These are phyloP conservation scores for Colletotrichum orchidophilum DNA, from an alignment of 2,329 filamentous ascomycete genomes.

Conservation along the genomic window DNA sequence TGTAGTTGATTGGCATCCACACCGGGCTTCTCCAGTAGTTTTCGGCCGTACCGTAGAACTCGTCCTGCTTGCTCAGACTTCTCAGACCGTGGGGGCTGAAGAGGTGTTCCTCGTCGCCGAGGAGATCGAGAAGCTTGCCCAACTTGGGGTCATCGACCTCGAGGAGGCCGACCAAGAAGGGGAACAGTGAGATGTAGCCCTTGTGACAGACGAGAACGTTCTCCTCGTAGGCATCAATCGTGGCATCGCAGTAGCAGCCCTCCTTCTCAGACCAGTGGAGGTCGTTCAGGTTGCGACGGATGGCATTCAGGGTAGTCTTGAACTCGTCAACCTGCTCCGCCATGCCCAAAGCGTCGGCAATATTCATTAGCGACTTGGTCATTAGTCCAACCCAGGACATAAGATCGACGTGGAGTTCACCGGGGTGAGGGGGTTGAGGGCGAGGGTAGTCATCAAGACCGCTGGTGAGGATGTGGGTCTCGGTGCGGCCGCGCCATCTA, in stretches of 20 bases:
- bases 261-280: constrained; percentile 89
- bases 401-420: constrained; percentile 93
- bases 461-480: constrained; percentile 88
- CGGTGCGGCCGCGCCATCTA: constrained; percentile 91
- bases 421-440: constrained; percentile 91
- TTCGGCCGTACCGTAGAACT: constrained; percentile 88
- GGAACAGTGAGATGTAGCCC: constrained; percentile 93
- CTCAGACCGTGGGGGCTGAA: constrained; percentile 91
- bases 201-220: constrained; percentile 91
- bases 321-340: constrained; percentile 81
- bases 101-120: constrained; percentile 84
- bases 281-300: constrained; percentile 87
- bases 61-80: constrained; percentile 84
- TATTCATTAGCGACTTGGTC: constrained; percentile 83
- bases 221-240: constrained; percentile 95
- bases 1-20: constrained; percentile 97
- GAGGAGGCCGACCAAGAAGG: constrained; percentile 86
- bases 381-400: constrained; percentile 99
- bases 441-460: constrained; percentile 97
- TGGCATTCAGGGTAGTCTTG: constrained; percentile 76
- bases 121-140: constrained; percentile 77
- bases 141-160: constrained; percentile 78
- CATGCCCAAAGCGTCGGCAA: constrained; percentile 79
- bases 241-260: constrained; percentile 92
- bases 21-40: constrained; percentile 97